A percentile compares a stretch with the other conserved stretches of the same genome.
Conservation (phyloP, 148 eudicot genomes). For the Rhododendron ovatum region DNA sequence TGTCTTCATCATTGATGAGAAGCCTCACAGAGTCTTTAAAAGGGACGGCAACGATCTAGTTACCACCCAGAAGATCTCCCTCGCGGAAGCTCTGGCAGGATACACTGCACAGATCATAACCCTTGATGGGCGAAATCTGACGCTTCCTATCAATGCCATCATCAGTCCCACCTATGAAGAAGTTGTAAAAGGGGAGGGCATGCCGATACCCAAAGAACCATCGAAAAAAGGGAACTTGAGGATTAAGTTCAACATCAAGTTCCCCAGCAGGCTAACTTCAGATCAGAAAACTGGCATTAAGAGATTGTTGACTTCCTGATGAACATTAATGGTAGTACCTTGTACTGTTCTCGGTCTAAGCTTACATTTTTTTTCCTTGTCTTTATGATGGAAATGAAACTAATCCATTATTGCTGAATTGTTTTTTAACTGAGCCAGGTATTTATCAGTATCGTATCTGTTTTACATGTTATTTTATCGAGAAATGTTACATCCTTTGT, state of each 20-base stretch:
- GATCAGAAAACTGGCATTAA: constrained; percentile 72
- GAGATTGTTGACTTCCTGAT: constrained; percentile 47
- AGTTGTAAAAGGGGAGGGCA: constrained; percentile 68
- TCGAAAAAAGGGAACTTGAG: constrained; percentile 55
- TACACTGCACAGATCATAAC: constrained; percentile 57
- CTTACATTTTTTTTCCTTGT: constrained; percentile 6
- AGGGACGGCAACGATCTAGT: constrained; percentile 67
- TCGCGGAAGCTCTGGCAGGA: constrained; percentile 64
- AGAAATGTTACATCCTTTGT: neutral
- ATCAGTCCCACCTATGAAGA: constrained; percentile 63
- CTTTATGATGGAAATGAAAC: constrained; percentile 19
- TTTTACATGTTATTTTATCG: neutral
- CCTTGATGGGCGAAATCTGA: constrained; percentile 56
- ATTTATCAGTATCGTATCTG: constrained; percentile 2
- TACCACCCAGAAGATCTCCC: constrained; percentile 57
- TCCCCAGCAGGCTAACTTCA: constrained; percentile 57
- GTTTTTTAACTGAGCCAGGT: neutral
- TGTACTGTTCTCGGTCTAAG: constrained; percentile 21
- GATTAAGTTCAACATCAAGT: constrained; percentile 65
- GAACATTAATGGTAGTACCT: constrained; percentile 14
- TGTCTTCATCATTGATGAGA: constrained; percentile 69
- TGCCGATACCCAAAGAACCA: constrained; percentile 72
- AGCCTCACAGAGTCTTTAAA: constrained; percentile 57
- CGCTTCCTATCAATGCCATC: constrained; percentile 47
- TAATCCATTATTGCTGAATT: constrained; percentile 1